Base-by-base conservation (phyloP, 139 green algal species). In the Auxenochlorella pyrenoidosa region DNA sequence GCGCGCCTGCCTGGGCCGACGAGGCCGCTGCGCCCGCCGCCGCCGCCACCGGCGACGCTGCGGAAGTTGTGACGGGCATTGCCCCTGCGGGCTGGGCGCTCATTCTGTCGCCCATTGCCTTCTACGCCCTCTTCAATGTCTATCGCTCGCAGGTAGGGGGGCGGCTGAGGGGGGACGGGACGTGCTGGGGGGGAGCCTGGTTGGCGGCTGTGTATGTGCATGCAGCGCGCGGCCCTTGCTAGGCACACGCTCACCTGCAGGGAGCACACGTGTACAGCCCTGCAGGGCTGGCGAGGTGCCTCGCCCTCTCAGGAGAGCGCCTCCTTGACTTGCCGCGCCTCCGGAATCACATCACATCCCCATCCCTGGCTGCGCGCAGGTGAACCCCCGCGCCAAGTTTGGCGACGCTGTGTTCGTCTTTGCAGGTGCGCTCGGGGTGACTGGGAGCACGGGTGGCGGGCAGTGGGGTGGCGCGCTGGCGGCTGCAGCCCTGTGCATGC, bases 41-140 rank as follows among this genome's bases (percentile, higher is more conserved):
- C 13, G 54, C 79, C 5, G 34, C 34, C 3, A 16, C 32, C 40
- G 36, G 54, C 32, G 18, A n/a, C 16, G 40, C 40, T 5, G 24
- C 30, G 4, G 4, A n/a, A 15, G 40, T 41, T 21, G 36, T 41
- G 72, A 19, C 18, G 3, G 82, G 60, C 60, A 38, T 40, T 18
- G 58, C 41, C 2, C 19, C 51, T 58, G n/a, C 28, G 15, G 81
- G 30, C 26, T 75, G 38, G 51, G 24, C 36, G 28, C 41, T 90
- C 30, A 32, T 59, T 1, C 65, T 90, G 26, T 77, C 68, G 15
- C 87, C 87, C 47, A 51, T 90, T 38, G 0, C 79, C 10, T 78
- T 90, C 30, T 90, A 91, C 40, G 75, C 36, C 5, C 21, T 71
- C 28, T 91, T 91, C 83, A 78, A 60, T 34, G 5, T 88, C 28